phyloP scores from a whole-genome alignment of 2,329 filamentous ascomycete species.

The Clonostachys sp. region DNA sequence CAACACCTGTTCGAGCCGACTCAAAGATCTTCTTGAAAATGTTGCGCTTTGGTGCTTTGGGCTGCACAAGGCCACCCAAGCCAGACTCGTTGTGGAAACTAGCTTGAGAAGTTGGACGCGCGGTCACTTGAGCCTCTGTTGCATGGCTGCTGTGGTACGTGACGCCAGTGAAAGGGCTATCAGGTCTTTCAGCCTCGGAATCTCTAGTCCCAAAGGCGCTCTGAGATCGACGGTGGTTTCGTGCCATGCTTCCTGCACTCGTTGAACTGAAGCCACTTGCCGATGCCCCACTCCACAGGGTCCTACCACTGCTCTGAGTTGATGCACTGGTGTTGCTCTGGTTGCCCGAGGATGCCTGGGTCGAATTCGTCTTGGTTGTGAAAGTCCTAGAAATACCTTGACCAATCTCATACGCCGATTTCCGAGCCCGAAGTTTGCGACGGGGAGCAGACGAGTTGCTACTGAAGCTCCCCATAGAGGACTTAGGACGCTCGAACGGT shows the following conservation, averaged over 20 bases:
- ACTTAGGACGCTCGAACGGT: constrained; percentile 51
- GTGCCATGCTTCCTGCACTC: constrained; percentile 87
- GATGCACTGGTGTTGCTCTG: constrained; percentile 70
- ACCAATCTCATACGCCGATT: constrained; percentile 75
- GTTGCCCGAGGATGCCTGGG: constrained; percentile 69
- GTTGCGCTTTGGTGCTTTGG: constrained; percentile 76
- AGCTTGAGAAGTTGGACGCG: constrained; percentile 60
- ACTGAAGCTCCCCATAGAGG: constrained; percentile 40
- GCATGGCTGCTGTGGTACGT: constrained; percentile 89
- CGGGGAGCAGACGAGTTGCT: constrained; percentile 9
- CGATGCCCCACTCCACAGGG: constrained; percentile 89
- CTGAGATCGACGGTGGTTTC: constrained; percentile 63
- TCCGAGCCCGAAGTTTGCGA: constrained; percentile 55
- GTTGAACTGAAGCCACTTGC: constrained; percentile 90
- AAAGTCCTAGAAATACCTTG: constrained; percentile 71
- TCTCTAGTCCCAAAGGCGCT: constrained; percentile 62
- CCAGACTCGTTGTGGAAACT: constrained; percentile 62
- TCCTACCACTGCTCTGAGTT: constrained; percentile 75
- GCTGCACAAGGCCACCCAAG: constrained; percentile 72
- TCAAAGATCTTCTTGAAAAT: constrained; percentile 97
- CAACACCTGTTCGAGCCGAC: constrained; percentile 88
- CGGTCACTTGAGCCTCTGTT: constrained; percentile 32
- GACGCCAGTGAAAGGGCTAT: constrained; percentile 69
- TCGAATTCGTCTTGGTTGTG: constrained; percentile 83
- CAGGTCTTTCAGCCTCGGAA: constrained; percentile 52